Conservation (phyloP, 495 filamentous ascomycete genomes). For the Articulospora tetracladia region DNA sequence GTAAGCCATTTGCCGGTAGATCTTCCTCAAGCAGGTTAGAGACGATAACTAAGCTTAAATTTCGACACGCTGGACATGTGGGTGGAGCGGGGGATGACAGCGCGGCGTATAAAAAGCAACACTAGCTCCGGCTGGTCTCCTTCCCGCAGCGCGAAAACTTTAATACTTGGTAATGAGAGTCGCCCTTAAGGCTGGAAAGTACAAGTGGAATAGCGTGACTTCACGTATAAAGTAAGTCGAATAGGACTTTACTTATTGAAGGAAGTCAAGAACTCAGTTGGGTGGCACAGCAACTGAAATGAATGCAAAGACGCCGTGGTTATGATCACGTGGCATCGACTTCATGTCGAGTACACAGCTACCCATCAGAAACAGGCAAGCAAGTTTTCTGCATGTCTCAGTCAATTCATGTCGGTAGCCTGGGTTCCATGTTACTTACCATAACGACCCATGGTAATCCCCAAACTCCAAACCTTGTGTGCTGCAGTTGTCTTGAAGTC, state of each 20-base stretch:
- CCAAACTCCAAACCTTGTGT: background rate
- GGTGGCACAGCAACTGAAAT: too few species aligned
- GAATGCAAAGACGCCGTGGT: too few species aligned
- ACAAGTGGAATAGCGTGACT: too few species aligned
- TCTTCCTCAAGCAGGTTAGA: background rate
- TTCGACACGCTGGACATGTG: background rate
- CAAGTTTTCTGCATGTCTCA: background rate
- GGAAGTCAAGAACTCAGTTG: background rate
- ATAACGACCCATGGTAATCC: background rate
- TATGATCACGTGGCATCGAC: background rate
- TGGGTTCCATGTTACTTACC: background rate
- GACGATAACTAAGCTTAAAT: background rate
- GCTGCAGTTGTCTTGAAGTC: background rate
- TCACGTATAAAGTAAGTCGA: too few species aligned
- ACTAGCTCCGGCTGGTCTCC: background rate
- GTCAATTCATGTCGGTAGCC: background rate
- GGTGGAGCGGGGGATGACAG: background rate
- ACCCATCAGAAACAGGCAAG: too few species aligned
- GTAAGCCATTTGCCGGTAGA: background rate
- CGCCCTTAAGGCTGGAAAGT: background rate
- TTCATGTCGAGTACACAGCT: too few species aligned
- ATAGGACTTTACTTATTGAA: too few species aligned
- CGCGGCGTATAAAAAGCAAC: background rate
- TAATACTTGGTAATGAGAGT: background rate
- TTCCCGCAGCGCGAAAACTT: background rate